These are phyloP conservation scores for Aspergillus sp. DNA, from an alignment of 2,329 filamentous ascomycete genomes.

Conservation along the genomic window DNA sequence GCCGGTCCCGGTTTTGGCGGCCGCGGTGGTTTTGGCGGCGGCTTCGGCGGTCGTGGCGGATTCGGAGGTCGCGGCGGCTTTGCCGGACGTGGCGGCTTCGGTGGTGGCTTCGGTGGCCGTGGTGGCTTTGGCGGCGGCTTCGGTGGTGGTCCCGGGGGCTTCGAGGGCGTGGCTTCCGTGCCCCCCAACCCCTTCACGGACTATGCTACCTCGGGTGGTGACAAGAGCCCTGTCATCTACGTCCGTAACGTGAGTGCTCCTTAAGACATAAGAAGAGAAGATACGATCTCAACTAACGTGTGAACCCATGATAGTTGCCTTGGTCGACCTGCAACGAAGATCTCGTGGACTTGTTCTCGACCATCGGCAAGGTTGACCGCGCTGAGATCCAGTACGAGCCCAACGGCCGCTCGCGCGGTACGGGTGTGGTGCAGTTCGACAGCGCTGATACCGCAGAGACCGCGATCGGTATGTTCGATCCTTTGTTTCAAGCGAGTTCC, in stretches of 20 bases:
- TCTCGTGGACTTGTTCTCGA: constrained; percentile 91
- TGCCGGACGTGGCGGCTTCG: constrained; percentile 47
- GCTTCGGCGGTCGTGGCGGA: constrained; percentile 51
- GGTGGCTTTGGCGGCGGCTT: constrained; percentile 54
- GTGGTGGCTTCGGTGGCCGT: constrained; percentile 39
- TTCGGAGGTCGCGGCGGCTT: constrained; percentile 58
- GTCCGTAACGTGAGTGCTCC: constrained; percentile 82
- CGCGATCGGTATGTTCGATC: constrained; percentile 64
- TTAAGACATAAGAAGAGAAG: neutral
- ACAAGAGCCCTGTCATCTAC: constrained; percentile 81
- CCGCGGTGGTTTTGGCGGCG: constrained; percentile 46
- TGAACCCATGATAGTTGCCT: constrained; percentile 64
- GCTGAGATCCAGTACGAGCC: constrained; percentile 99
- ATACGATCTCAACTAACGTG: neutral
- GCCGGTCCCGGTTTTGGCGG: constrained; percentile 57
- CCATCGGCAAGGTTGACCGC: constrained; percentile 95
- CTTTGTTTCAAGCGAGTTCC: neutral
- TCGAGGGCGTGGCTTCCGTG: constrained; percentile 51
- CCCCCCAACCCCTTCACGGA: constrained; percentile 88
- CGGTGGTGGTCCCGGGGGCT: constrained; percentile 44
- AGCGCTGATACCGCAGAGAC: constrained; percentile 80
- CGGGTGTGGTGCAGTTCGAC: constrained; percentile 95
- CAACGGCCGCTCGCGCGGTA: constrained; percentile 90
- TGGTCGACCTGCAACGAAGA: constrained; percentile 99
- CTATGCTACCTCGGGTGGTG: constrained; percentile 81